Evolutionary conservation across 768 basidiomycete genomes (phyloP), one percentile per base, ranked within the genome.

Genomic region (Suillus placidus): DNA sequence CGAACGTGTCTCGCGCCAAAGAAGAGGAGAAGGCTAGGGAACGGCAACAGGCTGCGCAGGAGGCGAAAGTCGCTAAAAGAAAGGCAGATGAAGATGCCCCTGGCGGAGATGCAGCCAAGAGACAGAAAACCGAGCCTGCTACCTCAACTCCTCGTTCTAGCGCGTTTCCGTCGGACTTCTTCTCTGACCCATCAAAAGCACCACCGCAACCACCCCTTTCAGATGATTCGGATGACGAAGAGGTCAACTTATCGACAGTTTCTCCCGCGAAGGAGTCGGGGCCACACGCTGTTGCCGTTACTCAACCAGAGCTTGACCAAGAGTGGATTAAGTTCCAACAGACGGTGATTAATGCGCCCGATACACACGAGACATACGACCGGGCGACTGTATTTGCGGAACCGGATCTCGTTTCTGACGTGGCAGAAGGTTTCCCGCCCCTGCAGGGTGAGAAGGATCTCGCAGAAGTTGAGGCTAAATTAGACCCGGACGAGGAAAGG

Each of bases 251-350:
- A 1, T 66, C 65, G 4, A 62, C 67, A 58, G 64, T 63, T 64
- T 57, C 65, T 45, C 54, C 62, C 16, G 63, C 69, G 7, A 30
- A 65, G 12, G 65, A 18, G 10, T 14, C 37, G 4, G 38, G 8
- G 13, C 20, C 23, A n/a, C 54, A 42, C 34, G 6, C 1, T n/a
- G 45, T 6, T 32, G 16, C 35, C 14, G 58, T 61, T 35, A 38
- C 65, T 45, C 64, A 72, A 57, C 56, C 82, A 9, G 73, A 76
- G 7, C 74, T 93, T 23, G 93, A 94, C 70, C 76, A 81, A 40
- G 93, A 94, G 76, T 93, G 90, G 81, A 85, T 87, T 68, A 81
- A 77, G 40, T 95, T 95, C 78, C 88, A 93, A 72, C 83, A 83
- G 51, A 82, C 87, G 60, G 82, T 93, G 56, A 71, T 92, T 64